phyloP scores from a whole-genome alignment of 257 asterid species.

The Nicotiana otophora region DNA sequence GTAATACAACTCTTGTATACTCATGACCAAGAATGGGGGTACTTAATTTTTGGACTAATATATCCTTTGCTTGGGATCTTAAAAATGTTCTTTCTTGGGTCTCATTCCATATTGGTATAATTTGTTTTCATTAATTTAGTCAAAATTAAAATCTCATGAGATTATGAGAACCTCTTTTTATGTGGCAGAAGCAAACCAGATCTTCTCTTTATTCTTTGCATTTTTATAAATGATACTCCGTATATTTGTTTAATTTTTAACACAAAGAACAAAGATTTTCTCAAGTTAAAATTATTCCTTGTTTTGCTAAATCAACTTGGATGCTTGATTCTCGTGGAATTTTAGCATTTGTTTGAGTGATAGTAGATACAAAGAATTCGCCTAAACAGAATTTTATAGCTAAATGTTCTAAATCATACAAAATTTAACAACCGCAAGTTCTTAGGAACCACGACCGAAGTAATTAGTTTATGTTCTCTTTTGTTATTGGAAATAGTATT shows the following conservation, averaged over 20 bases:
- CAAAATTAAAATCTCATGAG: background rate
- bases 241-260: background rate
- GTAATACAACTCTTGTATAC: conserved; percentile 20
- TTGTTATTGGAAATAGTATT: too few species aligned
- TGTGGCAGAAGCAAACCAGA: background rate
- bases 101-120: background rate
- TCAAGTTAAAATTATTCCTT: background rate
- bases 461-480: too few species aligned
- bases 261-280: background rate
- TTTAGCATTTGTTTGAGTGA: background rate
- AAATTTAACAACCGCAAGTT: background rate
- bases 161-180: background rate
- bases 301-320: conserved; percentile 1
- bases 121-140: background rate
- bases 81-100: conserved; percentile 21
- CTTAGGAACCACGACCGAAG: background rate
- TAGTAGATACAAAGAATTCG: background rate
- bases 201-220: background rate
- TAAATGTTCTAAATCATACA: background rate
- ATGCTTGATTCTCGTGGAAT: background rate
- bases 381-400: background rate
- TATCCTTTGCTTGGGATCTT: conserved; percentile 22
- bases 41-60: background rate
- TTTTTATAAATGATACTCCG: background rate
- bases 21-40: conserved; percentile 16